Percentiles rank a stretch among this genome's conserved stretches.
These are phyloP conservation scores for Fagopyrum homotropicum DNA, from an alignment of 148 eudicot genomes.

Conservation along the genomic window DNA sequence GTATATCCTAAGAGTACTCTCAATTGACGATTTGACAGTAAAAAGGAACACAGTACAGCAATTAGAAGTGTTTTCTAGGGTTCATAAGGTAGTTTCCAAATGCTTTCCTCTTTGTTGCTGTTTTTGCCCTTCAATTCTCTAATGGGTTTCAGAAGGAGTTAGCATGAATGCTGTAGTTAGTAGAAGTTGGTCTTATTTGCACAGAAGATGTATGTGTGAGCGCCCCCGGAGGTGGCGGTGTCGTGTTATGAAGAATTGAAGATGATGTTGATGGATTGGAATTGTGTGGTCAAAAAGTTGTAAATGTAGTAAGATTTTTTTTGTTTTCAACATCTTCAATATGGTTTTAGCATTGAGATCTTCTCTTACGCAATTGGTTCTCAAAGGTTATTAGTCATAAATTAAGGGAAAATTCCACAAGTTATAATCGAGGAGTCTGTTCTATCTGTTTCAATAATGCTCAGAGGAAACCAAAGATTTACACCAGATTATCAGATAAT, in stretches of 20 bases:
- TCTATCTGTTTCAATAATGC: neutral
- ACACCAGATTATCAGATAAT: neutral
- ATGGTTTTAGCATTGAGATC: neutral
- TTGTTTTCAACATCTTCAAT: neutral
- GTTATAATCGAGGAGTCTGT: neutral
- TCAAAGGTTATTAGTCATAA: neutral
- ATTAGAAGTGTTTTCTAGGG: neutral
- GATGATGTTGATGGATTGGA: neutral
- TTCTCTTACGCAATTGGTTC: too few relatives aligned
- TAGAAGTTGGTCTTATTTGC: neutral
- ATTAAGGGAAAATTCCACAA: neutral
- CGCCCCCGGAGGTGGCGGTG: too few relatives aligned
- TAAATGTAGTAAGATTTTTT: neutral
- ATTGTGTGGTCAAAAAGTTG: neutral
- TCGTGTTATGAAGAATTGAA: too few relatives aligned
- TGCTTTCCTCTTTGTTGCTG: neutral
- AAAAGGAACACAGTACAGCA: neutral
- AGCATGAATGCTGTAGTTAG: neutral
- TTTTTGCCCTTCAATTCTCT: neutral
- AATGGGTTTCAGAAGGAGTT: neutral
- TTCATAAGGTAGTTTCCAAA: neutral
- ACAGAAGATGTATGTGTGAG: neutral
- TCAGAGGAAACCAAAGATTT: neutral
- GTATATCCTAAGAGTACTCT: neutral
- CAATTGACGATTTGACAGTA: too few relatives aligned